These are phyloP conservation scores for Barnettozyma populi DNA, from an alignment of 805 yeast genomes.

Conservation along the genomic window DNA sequence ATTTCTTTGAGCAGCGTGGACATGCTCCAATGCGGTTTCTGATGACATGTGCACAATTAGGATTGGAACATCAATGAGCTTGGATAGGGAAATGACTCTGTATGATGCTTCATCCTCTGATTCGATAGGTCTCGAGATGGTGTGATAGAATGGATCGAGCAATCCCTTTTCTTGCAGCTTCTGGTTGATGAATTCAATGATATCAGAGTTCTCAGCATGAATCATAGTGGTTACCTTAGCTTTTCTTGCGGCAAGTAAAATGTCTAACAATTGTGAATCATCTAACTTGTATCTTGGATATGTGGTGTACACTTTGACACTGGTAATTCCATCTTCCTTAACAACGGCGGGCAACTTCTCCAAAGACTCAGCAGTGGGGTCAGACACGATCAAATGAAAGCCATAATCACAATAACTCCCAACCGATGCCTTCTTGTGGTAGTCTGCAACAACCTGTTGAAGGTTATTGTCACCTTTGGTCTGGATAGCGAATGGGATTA, in stretches of 20 bases:
- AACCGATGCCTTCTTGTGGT: slow-evolving; percentile 28
- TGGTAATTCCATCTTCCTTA: slow-evolving; percentile 19
- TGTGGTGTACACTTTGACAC: slow-evolving; percentile 36
- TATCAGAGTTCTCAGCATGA: slow-evolving; percentile 48
- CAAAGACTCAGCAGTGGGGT: slow-evolving; percentile 28
- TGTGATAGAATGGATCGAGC: slow-evolving; percentile 40
- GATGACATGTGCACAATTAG: slow-evolving; percentile 45
- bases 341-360: slow-evolving; percentile 31
- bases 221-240: slow-evolving; percentile 43
- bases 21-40: slow-evolving; percentile 35
- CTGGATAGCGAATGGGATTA: slow-evolving; percentile 43
- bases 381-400: slow-evolving; percentile 39
- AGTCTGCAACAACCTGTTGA: slow-evolving; percentile 27
- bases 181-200: slow-evolving; percentile 36
- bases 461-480: slow-evolving; percentile 28
- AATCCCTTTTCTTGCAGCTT: slow-evolving; percentile 33
- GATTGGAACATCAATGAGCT: slow-evolving; percentile 40
- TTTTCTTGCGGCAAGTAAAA: slow-evolving; percentile 34
- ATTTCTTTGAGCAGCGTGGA: slow-evolving; percentile 37
- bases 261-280: slow-evolving; percentile 36
- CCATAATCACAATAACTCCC: slow-evolving; percentile 43
- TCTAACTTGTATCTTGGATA: slow-evolving; percentile 37
- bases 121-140: slow-evolving; percentile 38
- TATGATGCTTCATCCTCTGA: slow-evolving; percentile 48
- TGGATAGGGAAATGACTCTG: slow-evolving; percentile 39